Base-by-base conservation (phyloP, 2,329 filamentous ascomycete species). In the Sporothrix sp. region DNA sequence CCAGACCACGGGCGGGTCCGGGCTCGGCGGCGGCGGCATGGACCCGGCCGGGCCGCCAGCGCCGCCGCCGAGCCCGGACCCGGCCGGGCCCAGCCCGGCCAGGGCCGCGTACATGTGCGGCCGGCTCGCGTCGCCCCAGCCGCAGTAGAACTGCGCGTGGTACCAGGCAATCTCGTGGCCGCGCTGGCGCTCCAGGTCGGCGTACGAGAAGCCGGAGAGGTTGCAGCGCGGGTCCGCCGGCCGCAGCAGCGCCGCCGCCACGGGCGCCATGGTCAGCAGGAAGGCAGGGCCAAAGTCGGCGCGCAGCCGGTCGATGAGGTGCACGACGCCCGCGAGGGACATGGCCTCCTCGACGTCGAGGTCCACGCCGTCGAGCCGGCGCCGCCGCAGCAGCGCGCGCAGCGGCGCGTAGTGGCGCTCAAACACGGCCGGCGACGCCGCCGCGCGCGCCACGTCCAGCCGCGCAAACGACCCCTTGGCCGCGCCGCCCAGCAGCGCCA, bases 141-240 rank as follows among this genome's bases (percentile, higher is more conserved):
- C 85, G 60, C 85, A 88, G 69, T 93, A 91, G 64, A 91, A 90
- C 60, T 91, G 87, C 11, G 83, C 73, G 59, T 91, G 90, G 62
- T 91, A 91, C 84, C 85, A 93, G 1, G 74, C 75, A 20, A 91
- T 84, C 54, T 83, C 74, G 14, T 64, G 62, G 0, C 81, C 81
- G 20, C 80, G 71, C 65, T 75, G 71, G 25, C 73, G 73, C 63
- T 91, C 85, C 6, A 91, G 71, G 33, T 79, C 73, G 27, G 79
- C 74, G 63, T 93, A 90, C 58, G 80, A 76, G 62, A 91, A 91
- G 0, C 86, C 87, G 42, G 80, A 85, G 1, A 93, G 70, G 63
- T 85, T 82, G 50, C 77, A 72, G 50, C 76, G 71, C n/a, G 71
- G 63, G 10, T 75, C 68, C 48, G 75, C 69, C 10, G 71, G 63